A percentile compares a stretch with the other conserved stretches of the same genome.
Conservation (phyloP, 2,329 filamentous ascomycete genomes). For the Penicillium sp. region DNA sequence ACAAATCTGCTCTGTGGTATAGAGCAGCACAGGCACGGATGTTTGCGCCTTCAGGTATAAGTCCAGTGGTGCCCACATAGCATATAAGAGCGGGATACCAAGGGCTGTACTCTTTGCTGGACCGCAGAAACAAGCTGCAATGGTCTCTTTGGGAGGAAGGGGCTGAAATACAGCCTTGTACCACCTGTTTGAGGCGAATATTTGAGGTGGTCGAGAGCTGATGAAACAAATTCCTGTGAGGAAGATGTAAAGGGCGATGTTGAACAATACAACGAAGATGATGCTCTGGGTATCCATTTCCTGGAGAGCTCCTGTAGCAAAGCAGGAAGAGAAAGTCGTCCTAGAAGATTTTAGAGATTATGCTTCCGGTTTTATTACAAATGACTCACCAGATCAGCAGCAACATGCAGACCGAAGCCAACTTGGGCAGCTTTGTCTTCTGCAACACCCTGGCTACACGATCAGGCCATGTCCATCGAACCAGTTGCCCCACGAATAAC, state of each 20-base stretch:
- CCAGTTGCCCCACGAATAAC: conserved; percentile 60
- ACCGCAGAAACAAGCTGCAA: conserved; percentile 72
- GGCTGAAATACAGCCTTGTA: conserved; percentile 26
- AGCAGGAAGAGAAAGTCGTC: conserved; percentile 48
- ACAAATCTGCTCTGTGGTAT: conserved; percentile 42
- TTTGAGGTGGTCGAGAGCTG: conserved; percentile 44
- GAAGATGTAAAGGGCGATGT: conserved; percentile 64
- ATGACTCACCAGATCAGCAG: conserved; percentile 56
- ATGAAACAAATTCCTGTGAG: conserved; percentile 60
- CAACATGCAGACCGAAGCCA: conserved; percentile 47
- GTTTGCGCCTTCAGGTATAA: conserved; percentile 38
- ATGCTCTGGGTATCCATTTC: conserved; percentile 61
- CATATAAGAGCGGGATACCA: conserved; percentile 66
- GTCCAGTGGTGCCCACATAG: conserved; percentile 56
- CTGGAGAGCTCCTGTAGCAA: conserved; percentile 63
- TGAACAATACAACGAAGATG: conserved; percentile 67
- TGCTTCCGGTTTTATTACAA: background rate
- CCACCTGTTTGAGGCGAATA: conserved; percentile 21
- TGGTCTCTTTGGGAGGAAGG: conserved; percentile 60
- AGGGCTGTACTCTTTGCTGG: conserved; percentile 72
- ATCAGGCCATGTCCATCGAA: conserved; percentile 58
- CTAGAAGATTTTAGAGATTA: conserved; percentile 52
- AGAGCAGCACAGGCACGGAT: conserved; percentile 40
- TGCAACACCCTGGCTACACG: conserved; percentile 43
- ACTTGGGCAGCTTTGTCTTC: conserved; percentile 54